Percentiles rank a stretch among this genome's conserved stretches.
Evolutionary conservation across 169 alveolate genomes (phyloP).

Genomic region (Hepatocystis sp.): DNA sequence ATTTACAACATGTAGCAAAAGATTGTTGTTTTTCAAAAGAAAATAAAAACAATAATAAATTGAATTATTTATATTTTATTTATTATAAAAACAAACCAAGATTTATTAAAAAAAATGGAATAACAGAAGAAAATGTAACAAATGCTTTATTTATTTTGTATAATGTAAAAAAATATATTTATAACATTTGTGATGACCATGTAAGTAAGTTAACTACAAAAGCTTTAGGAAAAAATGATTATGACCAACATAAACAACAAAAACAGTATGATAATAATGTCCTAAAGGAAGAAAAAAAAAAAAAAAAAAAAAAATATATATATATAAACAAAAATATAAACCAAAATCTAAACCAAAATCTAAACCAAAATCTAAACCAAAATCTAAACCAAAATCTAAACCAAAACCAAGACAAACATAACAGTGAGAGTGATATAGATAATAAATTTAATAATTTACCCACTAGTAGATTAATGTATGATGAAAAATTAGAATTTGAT

Average conservation of each 20-base stretch:
- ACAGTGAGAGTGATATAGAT: no score
- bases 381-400: no score
- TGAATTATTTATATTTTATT: constrained; percentile 12
- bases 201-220: constrained; percentile 23
- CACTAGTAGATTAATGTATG: no score
- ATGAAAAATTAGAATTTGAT: no score
- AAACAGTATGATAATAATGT: constrained; percentile 1
- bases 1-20: constrained; percentile 5
- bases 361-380: no score
- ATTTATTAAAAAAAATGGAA: constrained; percentile 1
- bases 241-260: background rate
- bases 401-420: no score
- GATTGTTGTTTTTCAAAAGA: no score
- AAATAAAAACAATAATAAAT: background rate
- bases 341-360: no score
- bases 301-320: background rate
- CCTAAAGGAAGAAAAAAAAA: background rate
- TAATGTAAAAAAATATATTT: constrained; percentile 24
- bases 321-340: no score
- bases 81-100: constrained; percentile 42
- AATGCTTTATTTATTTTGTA: constrained; percentile 41
- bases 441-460: no score
- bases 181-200: constrained; percentile 27
- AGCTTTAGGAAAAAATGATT: constrained; percentile 10
- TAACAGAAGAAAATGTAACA: background rate